phyloP scores from a whole-genome alignment of 2,329 filamentous ascomycete genomes.

The Zasmidium citrigriseum region DNA sequence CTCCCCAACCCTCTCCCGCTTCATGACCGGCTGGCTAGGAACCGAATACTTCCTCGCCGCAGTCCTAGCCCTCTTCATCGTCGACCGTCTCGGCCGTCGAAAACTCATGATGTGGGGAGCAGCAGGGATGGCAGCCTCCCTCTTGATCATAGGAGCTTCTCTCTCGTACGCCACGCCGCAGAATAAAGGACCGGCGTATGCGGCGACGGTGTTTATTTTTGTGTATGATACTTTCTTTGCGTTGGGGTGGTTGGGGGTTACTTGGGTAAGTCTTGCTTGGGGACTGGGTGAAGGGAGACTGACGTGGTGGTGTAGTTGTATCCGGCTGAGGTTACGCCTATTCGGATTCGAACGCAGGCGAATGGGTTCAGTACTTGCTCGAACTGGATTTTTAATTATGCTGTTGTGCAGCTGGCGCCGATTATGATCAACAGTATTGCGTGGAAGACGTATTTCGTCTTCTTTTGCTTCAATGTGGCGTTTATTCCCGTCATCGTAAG shows the following conservation, averaged over 20 bases:
- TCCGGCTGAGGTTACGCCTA: conserved; percentile 38
- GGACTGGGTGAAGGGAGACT: neutral
- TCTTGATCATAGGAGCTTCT: conserved; percentile 23
- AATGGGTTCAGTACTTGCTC: conserved; percentile 55
- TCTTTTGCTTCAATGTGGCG: conserved; percentile 35
- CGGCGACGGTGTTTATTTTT: conserved; percentile 34
- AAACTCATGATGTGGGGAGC: conserved; percentile 37
- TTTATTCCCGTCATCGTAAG: conserved; percentile 12
- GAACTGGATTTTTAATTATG: conserved; percentile 38
- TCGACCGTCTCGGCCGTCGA: conserved; percentile 60
- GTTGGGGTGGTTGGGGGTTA: conserved; percentile 32
- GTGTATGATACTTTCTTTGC: conserved; percentile 26
- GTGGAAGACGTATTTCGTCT: conserved; percentile 55
- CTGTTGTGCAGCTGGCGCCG: conserved; percentile 39
- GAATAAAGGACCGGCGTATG: conserved; percentile 20
- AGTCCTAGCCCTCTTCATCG: conserved; percentile 57
- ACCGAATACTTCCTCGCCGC: conserved; percentile 30
- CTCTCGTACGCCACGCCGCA: conserved; percentile 6
- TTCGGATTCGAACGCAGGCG: conserved; percentile 56
- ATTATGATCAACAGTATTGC: conserved; percentile 48
- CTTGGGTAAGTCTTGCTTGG: conserved; percentile 32
- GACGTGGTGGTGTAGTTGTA: conserved; percentile 21
- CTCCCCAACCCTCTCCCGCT: conserved; percentile 15
- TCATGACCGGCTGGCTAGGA: conserved; percentile 25
- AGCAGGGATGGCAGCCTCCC: conserved; percentile 27